Conservation (phyloP, 1,284 basidiomycete species). For the Heterobasidion irregulare region DNA sequence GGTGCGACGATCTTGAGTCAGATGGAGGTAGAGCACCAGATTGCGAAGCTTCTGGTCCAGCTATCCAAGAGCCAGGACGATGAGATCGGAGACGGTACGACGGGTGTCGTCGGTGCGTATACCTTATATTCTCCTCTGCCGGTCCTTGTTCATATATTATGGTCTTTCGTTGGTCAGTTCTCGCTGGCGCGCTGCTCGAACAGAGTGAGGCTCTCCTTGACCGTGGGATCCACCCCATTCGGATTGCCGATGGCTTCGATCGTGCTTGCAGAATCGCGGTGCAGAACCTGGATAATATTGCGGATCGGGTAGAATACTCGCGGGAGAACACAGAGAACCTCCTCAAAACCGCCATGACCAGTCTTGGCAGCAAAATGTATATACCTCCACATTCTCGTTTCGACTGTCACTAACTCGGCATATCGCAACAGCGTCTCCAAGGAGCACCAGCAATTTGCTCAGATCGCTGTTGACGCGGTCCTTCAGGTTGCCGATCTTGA, state of each 20-base stretch:
- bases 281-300: conserved; percentile 84
- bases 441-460: conserved; percentile 90
- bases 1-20: conserved; percentile 93
- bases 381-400: conserved; percentile 14
- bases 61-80: conserved; percentile 97
- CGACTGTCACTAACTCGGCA: conserved; percentile 1
- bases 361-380: conserved; percentile 95
- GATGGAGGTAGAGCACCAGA: conserved; percentile 99
- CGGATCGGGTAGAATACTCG: conserved; percentile 87
- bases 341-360: conserved; percentile 93
- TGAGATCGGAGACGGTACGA: conserved; percentile 99
- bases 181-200: conserved; percentile 93
- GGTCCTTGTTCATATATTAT: neutral
- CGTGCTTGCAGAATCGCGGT: conserved; percentile 88
- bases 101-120: conserved; percentile 90
- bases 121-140: neutral
- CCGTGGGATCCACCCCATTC: conserved; percentile 95
- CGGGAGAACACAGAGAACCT: conserved; percentile 79
- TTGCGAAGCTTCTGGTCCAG: conserved; percentile 96
- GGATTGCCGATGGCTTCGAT: conserved; percentile 98
- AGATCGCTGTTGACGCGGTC: conserved; percentile 97
- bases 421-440: conserved; percentile 78
- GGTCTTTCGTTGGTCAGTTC: conserved; percentile 42
- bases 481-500: conserved; percentile 93
- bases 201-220: conserved; percentile 90